Evolutionary conservation across 805 yeast species (phyloP), one percentile per base, ranked within the genome.

Genomic region (Candida silvatica): DNA sequence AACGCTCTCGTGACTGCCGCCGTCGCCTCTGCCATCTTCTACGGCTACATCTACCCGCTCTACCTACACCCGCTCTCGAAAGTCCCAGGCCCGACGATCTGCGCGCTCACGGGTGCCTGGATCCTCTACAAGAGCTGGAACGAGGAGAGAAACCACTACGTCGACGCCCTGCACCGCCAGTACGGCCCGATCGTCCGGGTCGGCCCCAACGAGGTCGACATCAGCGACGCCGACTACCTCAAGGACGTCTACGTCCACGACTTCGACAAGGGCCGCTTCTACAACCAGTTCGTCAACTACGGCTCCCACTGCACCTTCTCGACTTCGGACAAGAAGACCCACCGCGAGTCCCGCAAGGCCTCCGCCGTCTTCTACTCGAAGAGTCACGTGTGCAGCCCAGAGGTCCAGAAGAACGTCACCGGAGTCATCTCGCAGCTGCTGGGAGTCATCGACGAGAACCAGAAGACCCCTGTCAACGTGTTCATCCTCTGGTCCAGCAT

Each of bases 151-250:
- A 74, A 66, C 40, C 56, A 59, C 22, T 60, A 56, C 25, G 69
- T 78, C 3, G 69, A 74, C 37, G 27, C 48, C 3, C 54, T 78
- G 38, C 88, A 80, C 46, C 31, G 49, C 31, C 50, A 58, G 38
- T 77, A 77, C 45, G 88, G 87, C 2, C 68, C 78, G 6, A 71
- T 79, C 3, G 75, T 80, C 4, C 59, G 80, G 17, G 53, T 80
- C 11, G 66, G 75, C 1, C 86, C 87, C 2, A 54, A 59, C 17
- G 86, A 78, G 44, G 59, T 80, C 15, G 75, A 80, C 33, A 66
- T 80, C 30, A 62, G 71, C 30, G 74, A 77, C 34, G 47, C 64
- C 4, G 64, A 63, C 31, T 69, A 61, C 40, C 43, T 77, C 27
- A 69, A 67, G 43, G 74, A 73, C 29, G 66, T 80, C 16, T 81